These are phyloP conservation scores for Xylaria sp. DNA, from an alignment of 495 filamentous ascomycete species.

Conservation along the genomic window DNA sequence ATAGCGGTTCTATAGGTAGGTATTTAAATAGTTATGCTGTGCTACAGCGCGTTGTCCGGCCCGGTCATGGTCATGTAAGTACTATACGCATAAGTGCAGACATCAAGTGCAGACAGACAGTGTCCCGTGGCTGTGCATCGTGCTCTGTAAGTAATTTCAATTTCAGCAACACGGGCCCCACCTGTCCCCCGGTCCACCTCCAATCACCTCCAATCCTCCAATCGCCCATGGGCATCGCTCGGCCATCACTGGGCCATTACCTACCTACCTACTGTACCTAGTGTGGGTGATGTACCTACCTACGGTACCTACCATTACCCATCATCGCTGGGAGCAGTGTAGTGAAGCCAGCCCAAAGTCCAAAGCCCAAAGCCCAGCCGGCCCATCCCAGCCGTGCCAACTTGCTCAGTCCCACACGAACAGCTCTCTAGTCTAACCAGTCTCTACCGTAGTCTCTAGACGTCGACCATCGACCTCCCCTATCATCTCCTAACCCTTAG, in stretches of 20 bases:
- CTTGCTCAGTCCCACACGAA: constrained; percentile 22
- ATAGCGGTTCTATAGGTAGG: too few relatives aligned
- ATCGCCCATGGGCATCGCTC: neutral
- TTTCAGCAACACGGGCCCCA: constrained; percentile 12
- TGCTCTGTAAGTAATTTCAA: constrained; percentile 16
- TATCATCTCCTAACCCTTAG: constrained; percentile 26
- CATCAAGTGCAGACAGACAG: neutral
- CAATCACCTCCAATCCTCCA: neutral
- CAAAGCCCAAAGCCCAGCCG: constrained; percentile 2
- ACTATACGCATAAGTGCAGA: neutral
- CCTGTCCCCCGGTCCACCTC: neutral
- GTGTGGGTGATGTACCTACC: too few relatives aligned
- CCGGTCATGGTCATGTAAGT: too few relatives aligned
- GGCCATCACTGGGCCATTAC: neutral
- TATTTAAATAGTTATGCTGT: neutral
- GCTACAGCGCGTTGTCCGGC: constrained; percentile 1
- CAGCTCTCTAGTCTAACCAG: neutral
- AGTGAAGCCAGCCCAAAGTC: neutral
- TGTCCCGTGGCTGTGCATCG: constrained; percentile 16
- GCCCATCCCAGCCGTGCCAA: constrained; percentile 23
- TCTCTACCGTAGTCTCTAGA: too few relatives aligned
- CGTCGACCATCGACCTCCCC: constrained; percentile 18
- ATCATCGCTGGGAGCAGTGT: neutral
- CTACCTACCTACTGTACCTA: too few relatives aligned
- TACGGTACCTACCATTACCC: too few relatives aligned